A percentile compares a stretch with the other conserved stretches of the same genome.
Evolutionary conservation across 306 rosid genomes (phyloP).

Genomic region (Herpetospermum pedunculosum): DNA sequence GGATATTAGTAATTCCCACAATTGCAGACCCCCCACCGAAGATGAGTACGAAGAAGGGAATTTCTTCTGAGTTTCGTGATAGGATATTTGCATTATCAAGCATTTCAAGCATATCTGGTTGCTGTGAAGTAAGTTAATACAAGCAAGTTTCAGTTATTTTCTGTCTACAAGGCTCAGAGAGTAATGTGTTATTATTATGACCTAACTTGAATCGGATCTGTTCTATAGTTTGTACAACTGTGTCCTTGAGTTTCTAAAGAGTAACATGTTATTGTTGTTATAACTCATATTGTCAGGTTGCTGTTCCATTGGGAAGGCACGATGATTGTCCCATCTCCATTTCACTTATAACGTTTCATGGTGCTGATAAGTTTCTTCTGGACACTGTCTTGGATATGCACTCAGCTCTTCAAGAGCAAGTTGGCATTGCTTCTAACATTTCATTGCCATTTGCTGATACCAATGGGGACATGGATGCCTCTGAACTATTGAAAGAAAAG

Average conservation of each 20-base stretch:
- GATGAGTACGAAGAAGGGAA: slow-evolving; percentile 15
- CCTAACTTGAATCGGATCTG: no score
- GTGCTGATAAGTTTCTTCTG: slow-evolving; percentile 84
- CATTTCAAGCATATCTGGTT: slow-evolving; percentile 38
- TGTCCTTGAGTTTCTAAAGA: no score
- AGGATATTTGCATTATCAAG: slow-evolving; percentile 26
- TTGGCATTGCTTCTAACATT: slow-evolving; percentile 23
- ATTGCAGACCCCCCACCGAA: slow-evolving; percentile 31
- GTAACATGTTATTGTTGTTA: neutral
- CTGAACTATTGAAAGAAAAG: slow-evolving; percentile 80
- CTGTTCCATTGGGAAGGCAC: slow-evolving; percentile 62
- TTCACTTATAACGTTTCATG: slow-evolving; percentile 57
- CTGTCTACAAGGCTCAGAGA: slow-evolving; percentile 9
- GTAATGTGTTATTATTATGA: neutral
- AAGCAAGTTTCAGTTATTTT: slow-evolving; percentile 11
- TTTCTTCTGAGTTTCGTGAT: slow-evolving; percentile 21
- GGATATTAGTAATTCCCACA: slow-evolving; percentile 33
- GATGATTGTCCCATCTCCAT: slow-evolving; percentile 49
- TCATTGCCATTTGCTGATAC: slow-evolving; percentile 32
- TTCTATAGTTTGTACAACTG: no score
- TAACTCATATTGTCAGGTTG: slow-evolving; percentile 35
- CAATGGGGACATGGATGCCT: slow-evolving; percentile 55
- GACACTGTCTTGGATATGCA: slow-evolving; percentile 66
- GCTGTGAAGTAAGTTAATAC: slow-evolving; percentile 51
- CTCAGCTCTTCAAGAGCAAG: slow-evolving; percentile 50